Base-by-base conservation (phyloP, 768 basidiomycete genomes). In the Guyanaporus albipodus region DNA sequence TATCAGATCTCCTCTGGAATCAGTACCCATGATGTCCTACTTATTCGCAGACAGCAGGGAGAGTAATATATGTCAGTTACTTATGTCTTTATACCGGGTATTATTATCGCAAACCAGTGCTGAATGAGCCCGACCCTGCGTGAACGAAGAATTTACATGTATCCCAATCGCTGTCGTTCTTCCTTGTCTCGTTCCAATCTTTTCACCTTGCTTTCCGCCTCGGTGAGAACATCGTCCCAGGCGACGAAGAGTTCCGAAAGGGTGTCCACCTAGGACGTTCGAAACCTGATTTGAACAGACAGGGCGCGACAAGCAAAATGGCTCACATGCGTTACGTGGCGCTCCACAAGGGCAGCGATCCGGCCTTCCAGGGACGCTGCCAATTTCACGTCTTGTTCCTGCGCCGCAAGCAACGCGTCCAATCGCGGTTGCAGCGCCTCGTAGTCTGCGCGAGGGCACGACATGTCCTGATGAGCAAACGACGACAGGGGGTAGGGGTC, bases 181-280 rank as follows among this genome's bases (percentile, higher is more conserved):
- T 72, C 73, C 49, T 72, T 74, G 34, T 83, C 80, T 46, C 75
- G 76, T 59, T 90, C 86, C 44, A 87, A 57, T 29, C 67, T 71
- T 22, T 67, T 66, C 6, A 82, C 64, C 42, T 77, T 77, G 44
- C 77, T 75, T 59, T 91, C 88, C 4, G 80, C 76, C 36, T 78
- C 80, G n/a, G 75, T 72, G 9, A 91, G 64, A 1, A 82, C 75
- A 47, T 91, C 87, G 53, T 91, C 87, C 89, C 90, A 92, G 12
- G 78, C 78, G 7, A 92, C 84, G 50, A 92, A 91, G 18, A 91
- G 70, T 53, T 91, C 88, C 11, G 90, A 91, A 1, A 91, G 72
- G 2, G 80, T 78, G 57, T 90, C 89, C 8, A 89, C 82, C 89
- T 91, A 35, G 10, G 21, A 43, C 29, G 46, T 32, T 6, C n/a